Evolutionary conservation across 306 rosid species (phyloP), one percentile per base, ranked within the genome.

Genomic region (Arachis stenosperma): DNA sequence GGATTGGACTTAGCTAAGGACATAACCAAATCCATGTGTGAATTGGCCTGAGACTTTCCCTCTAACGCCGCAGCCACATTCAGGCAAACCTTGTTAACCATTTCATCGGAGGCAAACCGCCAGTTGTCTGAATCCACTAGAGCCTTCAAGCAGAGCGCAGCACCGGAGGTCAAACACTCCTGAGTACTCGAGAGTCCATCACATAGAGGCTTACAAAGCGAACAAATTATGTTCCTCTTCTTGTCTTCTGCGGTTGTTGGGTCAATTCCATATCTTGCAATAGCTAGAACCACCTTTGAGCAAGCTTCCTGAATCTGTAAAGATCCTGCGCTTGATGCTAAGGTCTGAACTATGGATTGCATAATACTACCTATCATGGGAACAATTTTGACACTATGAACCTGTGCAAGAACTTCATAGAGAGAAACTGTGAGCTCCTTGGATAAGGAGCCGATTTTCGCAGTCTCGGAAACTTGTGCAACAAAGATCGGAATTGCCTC

Each of bases 301-400:
- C 98, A 94, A 3, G 96, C 97, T 66, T 91, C 97, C 69, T 89
- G 97, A 30, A 94, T 92, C 64, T 95, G 91, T 67, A 89, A 86
- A 61, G 95, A 91, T 44, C 96, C 92, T 1, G 88, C 94, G 78
- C 98, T 91, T 3, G 91, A 91, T 74, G 94, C 87, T 65, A 93
- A 83, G 50, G 94, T 89, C 80, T 90, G 90, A 84, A 89, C 78
- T 5, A 94, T 88, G 56, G 91, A 86, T 44, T 77, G 72, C 96
- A 91, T 89, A 15, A 94, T 94, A 52, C 75, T 88, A 68, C 84
- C 84, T 30, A 94, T 85, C 82, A 86, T 74, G 2, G 95, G 96
- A 68, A 91, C 92, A 57, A 94, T 91, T 66, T 88, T 94, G 56
- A 80, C 84, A 3, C 98, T 92, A 7, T 93, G 96, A 69, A 88